Percentiles rank a stretch among this genome's conserved stretches.
These are phyloP conservation scores for Lotmaria passim DNA, from an alignment of 208 protist genomes.

Conservation along the genomic window DNA sequence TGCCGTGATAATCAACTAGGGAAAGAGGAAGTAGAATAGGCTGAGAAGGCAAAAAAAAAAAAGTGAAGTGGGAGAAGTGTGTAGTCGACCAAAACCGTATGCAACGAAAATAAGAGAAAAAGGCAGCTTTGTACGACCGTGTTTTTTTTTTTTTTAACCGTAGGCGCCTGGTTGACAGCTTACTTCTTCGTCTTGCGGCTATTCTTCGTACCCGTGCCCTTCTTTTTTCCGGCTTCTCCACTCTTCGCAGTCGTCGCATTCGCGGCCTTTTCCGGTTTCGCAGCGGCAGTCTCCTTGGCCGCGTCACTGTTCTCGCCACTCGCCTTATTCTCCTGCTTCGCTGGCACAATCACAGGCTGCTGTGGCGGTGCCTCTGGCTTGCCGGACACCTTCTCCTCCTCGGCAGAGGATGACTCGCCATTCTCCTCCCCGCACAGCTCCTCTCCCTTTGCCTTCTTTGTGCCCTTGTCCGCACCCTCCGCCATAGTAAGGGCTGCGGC, in stretches of 20 bases:
- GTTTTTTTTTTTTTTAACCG: too few relatives aligned
- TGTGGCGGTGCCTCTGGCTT: background rate
- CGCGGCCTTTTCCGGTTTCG: background rate
- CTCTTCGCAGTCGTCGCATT: background rate
- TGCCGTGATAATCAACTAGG: too few relatives aligned
- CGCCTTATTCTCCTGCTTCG: background rate
- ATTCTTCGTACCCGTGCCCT: background rate
- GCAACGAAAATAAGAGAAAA: too few relatives aligned
- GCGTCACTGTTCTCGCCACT: background rate
- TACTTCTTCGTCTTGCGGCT: conserved; percentile 1
- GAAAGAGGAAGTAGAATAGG: too few relatives aligned
- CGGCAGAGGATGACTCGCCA: conserved; percentile 5
- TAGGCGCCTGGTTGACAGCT: too few relatives aligned
- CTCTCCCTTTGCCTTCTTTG: background rate
- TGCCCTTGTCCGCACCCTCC: background rate
- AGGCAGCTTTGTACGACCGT: too few relatives aligned
- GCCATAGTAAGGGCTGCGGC: too few relatives aligned
- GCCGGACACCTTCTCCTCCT: conserved; percentile 7
- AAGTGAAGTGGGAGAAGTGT: too few relatives aligned
- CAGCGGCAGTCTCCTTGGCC: background rate
- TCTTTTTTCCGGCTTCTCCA: background rate
- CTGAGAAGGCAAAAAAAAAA: too few relatives aligned
- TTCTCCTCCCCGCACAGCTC: conserved; percentile 1
- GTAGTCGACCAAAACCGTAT: too few relatives aligned
- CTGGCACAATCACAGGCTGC: background rate